Evolutionary conservation across 2,329 filamentous ascomycete genomes (phyloP), one percentile per base, ranked within the genome.

Genomic region (Sporothrix brunneoviolacea): DNA sequence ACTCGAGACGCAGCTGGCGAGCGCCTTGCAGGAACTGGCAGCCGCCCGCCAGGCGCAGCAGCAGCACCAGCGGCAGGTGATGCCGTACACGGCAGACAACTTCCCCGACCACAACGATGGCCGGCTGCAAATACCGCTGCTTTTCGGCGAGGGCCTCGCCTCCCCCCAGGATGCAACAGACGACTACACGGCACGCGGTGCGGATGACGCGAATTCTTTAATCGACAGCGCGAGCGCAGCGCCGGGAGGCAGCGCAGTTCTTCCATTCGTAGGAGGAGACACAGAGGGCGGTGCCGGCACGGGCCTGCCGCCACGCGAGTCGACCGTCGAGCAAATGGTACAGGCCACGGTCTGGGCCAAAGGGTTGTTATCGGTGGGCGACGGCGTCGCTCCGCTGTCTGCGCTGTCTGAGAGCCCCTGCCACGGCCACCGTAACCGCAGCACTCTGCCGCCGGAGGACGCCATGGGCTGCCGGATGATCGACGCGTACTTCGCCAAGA

Each of bases 261-360:
- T n/a, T n/a, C n/a, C n/a, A n/a, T n/a, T n/a, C n/a, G n/a, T n/a
- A n/a, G n/a, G n/a, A n/a, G n/a, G n/a, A n/a, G n/a, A n/a, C n/a
- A n/a, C n/a, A n/a, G n/a, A n/a, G n/a, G n/a, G n/a, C n/a, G n/a
- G n/a, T n/a, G n/a, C n/a, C n/a, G n/a, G n/a, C n/a, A n/a, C n/a
- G n/a, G n/a, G n/a, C n/a, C n/a, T n/a, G n/a, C n/a, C 24, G 24
- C 24, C 24, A 10, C 24, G 10, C 6, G 6, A 27, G 32, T 24
- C 30, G 8, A 32, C 22, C 2, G 62, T 77, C 10, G 71, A 72
- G n/a, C 71, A 74, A 41, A 75, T 77, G 69, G 73, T 76, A 8
- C 73, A 76, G 55, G 70, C 71, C 0, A 75, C 72, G n/a, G 72
- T 76, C 2, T 76, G 73, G 74, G 73, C 74, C 48, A 74, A 76